A percentile compares a stretch with the other conserved stretches of the same genome.
Evolutionary conservation across 192 early-diverging fungal genomes (phyloP).

Genomic region (Chytriomyces confervae): DNA sequence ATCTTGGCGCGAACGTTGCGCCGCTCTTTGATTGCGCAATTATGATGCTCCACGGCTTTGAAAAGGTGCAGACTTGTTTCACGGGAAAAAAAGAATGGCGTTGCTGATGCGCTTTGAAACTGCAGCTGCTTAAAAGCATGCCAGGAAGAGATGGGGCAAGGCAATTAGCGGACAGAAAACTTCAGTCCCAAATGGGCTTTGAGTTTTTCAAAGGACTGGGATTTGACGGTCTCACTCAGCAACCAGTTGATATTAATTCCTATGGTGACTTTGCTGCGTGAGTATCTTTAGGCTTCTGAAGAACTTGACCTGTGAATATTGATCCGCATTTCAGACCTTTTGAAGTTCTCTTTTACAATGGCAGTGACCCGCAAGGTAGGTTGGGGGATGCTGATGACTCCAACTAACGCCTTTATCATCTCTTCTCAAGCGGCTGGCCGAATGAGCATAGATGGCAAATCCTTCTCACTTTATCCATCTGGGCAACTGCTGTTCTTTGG

Average conservation of each 20-base stretch:
- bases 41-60: conserved; percentile 13
- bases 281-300: not conserved
- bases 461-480: not conserved
- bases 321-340: not conserved
- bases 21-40: conserved; percentile 18
- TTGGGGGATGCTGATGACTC: not conserved
- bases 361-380: not conserved
- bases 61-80: conserved; percentile 7
- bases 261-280: conserved; percentile 26
- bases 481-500: conserved; percentile 6
- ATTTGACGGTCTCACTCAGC: not conserved
- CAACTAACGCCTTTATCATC: not conserved
- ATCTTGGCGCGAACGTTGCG: not conserved
- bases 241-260: conserved; percentile 9
- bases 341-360: conserved; percentile 14
- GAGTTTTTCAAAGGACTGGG: conserved; percentile 5
- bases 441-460: conserved; percentile 2
- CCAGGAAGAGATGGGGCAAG: not conserved
- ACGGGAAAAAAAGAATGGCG: not conserved
- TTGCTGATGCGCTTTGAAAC: not conserved
- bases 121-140: not conserved
- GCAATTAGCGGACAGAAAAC: not conserved
- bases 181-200: conserved; percentile 14
- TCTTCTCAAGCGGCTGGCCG: conserved; percentile 7
- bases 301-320: not conserved